Evolutionary conservation across 169 alveolate species (phyloP).

Genomic region (Plasmodium chabaudi): DNA sequence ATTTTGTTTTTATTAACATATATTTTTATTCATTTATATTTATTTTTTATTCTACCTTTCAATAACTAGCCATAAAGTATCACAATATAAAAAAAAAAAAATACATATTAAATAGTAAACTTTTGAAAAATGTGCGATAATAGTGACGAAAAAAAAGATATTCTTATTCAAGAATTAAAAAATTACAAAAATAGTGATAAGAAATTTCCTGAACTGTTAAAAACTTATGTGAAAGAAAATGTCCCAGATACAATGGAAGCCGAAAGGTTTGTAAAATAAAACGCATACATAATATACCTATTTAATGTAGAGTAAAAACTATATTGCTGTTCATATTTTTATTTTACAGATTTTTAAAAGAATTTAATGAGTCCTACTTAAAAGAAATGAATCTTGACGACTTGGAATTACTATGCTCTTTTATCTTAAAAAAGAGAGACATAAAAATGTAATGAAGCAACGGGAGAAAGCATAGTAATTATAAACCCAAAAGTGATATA

Average conservation of each 20-base stretch:
- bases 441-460: constrained; percentile 1
- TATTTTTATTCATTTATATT: no score
- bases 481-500: no score
- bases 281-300: background rate
- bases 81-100: no score
- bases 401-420: constrained; percentile 53
- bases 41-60: no score
- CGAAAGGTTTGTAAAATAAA: constrained; percentile 20
- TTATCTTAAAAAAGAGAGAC: constrained; percentile 38
- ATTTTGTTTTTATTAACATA: no score
- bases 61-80: no score
- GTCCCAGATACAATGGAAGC: constrained; percentile 15
- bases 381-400: constrained; percentile 59
- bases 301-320: background rate
- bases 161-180: constrained; percentile 36
- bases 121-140: constrained; percentile 43
- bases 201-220: constrained; percentile 58
- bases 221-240: constrained; percentile 27
- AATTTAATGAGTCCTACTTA: constrained; percentile 47
- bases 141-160: constrained; percentile 26
- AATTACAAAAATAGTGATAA: constrained; percentile 40
- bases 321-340: background rate
- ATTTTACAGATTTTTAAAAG: constrained; percentile 25
- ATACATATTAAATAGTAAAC: background rate
- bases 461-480: background rate